phyloP scores from a whole-genome alignment of 1,284 basidiomycete species.

The Leucocoprinus gongylophorus region DNA sequence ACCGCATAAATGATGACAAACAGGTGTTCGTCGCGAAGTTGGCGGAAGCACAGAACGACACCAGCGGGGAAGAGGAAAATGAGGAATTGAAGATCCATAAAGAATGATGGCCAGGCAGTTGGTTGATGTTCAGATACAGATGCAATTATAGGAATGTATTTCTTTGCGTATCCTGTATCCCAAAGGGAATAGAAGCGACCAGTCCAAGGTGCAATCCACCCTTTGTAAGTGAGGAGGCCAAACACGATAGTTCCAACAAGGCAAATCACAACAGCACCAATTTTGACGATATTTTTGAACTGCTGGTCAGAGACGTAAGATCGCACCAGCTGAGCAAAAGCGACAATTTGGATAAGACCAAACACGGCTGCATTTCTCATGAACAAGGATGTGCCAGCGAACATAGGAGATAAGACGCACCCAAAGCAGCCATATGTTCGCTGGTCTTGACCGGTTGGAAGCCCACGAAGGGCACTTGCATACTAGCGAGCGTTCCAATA shows the following conservation, averaged over 20 bases:
- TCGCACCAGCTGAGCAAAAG: constrained; percentile 87
- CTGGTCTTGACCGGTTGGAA: constrained; percentile 98
- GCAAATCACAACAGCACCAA: constrained; percentile 64
- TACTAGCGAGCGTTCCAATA: constrained; percentile 93
- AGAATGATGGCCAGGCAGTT: constrained; percentile 99
- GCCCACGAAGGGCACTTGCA: constrained; percentile 99
- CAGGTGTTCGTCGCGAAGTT: constrained; percentile 94
- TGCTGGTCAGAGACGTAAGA: constrained; percentile 90
- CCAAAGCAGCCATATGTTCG: constrained; percentile 98
- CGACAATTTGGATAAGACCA: constrained; percentile 93
- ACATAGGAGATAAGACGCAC: constrained; percentile 31
- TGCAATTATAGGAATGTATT: constrained; percentile 98
- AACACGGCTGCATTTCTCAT: constrained; percentile 65
- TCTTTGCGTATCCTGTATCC: constrained; percentile 99
- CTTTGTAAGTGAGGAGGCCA: constrained; percentile 81
- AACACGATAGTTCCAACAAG: constrained; percentile 70
- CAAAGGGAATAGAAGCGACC: constrained; percentile 99
- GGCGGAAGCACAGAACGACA: constrained; percentile 88
- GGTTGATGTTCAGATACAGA: constrained; percentile 99
- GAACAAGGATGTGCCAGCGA: constrained; percentile 20
- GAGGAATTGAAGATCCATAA: constrained; percentile 98
- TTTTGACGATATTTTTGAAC: constrained; percentile 78
- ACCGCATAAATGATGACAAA: constrained; percentile 99
- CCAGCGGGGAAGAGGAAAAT: constrained; percentile 98
- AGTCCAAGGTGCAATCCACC: constrained; percentile 98